Conservation (phyloP, 768 basidiomycete species). For the Amanita muscaria region DNA sequence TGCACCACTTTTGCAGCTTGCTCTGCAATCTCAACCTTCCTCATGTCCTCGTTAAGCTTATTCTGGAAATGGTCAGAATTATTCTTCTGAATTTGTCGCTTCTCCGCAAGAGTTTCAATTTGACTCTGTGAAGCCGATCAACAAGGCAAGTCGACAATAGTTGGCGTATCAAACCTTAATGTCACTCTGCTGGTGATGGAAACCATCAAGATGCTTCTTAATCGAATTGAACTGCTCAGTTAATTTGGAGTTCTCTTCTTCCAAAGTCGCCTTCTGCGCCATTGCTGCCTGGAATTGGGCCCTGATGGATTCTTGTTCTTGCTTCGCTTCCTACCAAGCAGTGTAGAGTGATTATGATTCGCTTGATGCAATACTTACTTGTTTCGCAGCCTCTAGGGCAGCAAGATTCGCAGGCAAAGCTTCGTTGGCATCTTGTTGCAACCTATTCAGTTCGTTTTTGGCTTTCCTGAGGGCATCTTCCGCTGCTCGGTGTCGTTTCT, state of each 20-base stretch:
- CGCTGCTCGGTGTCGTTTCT: conserved; percentile 18
- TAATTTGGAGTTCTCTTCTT: conserved; percentile 35
- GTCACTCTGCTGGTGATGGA: conserved; percentile 32
- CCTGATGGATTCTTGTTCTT: conserved; percentile 38
- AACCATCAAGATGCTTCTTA: conserved; percentile 41
- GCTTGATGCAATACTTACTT: conserved; percentile 27
- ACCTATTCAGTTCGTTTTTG: conserved; percentile 26
- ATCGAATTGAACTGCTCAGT: conserved; percentile 36
- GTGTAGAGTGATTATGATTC: neutral
- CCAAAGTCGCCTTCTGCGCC: conserved; percentile 36
- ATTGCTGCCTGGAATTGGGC: conserved; percentile 42
- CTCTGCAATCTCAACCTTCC: conserved; percentile 35
- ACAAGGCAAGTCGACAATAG: neutral
- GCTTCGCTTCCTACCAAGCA: conserved; percentile 39
- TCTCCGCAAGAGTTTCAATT: conserved; percentile 39
- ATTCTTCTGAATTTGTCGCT: conserved; percentile 43
- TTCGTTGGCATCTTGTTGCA: conserved; percentile 59
- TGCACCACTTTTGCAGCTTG: conserved; percentile 41
- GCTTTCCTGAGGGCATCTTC: conserved; percentile 19
- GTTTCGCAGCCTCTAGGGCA: conserved; percentile 44
- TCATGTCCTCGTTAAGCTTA: conserved; percentile 45
- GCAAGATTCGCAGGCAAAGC: conserved; percentile 59
- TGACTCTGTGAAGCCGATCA: conserved; percentile 29
- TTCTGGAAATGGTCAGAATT: conserved; percentile 36
- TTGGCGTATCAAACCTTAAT: conserved; percentile 30